Conservation (phyloP, 345 rosid genomes). For the Kernera saxatilis region DNA sequence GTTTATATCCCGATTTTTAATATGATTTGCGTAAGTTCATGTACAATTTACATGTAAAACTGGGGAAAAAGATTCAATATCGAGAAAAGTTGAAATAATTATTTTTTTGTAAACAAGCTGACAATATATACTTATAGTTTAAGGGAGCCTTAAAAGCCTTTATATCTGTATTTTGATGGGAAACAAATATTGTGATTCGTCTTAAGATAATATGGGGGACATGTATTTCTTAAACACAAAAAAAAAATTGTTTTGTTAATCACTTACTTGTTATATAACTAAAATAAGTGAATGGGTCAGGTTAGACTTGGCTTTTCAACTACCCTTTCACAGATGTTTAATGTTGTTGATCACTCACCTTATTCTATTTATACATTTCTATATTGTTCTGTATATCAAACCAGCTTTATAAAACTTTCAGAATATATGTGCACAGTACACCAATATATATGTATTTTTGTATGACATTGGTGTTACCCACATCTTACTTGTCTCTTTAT, state of each 20-base stretch:
- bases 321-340: not conserved
- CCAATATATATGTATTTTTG: no score
- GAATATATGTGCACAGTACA: not conserved
- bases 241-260: not conserved
- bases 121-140: not conserved
- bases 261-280: not conserved
- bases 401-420: not conserved
- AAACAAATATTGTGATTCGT: not conserved
- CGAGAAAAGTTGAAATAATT: not conserved
- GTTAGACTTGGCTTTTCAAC: slow-evolving; percentile 8
- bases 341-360: not conserved
- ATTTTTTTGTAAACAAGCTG: not conserved
- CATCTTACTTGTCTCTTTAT: slow-evolving; percentile 2
- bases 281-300: not conserved
- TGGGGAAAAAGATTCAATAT: not conserved
- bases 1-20: slow-evolving; percentile 17
- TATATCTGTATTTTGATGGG: not conserved
- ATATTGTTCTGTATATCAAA: not conserved
- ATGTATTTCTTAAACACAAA: not conserved
- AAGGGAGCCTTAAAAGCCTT: not conserved
- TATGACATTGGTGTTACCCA: slow-evolving; percentile 18
- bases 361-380: not conserved
- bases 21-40: not conserved
- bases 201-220: not conserved
- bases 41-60: slow-evolving; percentile 6